phyloP scores from a whole-genome alignment of 139 green algal species.

The Chlamydomonas incerta region DNA sequence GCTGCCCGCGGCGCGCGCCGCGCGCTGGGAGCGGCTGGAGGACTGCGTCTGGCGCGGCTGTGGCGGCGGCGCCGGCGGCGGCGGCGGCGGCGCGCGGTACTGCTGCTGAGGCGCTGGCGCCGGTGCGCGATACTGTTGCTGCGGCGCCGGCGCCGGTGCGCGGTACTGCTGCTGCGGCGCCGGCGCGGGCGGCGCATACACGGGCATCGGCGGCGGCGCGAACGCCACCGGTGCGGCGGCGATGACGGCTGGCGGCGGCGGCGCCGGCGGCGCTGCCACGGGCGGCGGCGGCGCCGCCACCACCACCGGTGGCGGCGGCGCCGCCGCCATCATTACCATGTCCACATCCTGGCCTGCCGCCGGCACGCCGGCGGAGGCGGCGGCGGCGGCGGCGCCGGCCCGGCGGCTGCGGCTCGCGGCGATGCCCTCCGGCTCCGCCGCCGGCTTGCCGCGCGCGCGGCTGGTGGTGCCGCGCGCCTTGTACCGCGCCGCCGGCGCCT shows the following conservation, averaged over 20 bases:
- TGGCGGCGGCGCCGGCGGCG: background rate
- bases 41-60: background rate
- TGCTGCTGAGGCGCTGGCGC: background rate
- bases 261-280: background rate
- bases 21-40: background rate
- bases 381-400: background rate
- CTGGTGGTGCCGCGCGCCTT: conserved; percentile 14
- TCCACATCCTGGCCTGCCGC: background rate
- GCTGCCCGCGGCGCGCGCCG: background rate
- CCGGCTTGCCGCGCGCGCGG: background rate
- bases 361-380: background rate
- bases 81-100: background rate
- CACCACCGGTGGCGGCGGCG: background rate
- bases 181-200: too few species aligned
- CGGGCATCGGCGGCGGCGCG: background rate
- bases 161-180: background rate
- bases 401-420: background rate
- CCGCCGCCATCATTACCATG: background rate
- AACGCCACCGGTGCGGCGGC: too few species aligned
- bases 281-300: background rate
- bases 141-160: background rate
- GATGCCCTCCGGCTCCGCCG: background rate
- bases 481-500: background rate
- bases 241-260: background rate
- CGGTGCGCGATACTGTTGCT: background rate